These are phyloP conservation scores for Eutrema heterophyllum DNA, from an alignment of 345 rosid genomes.

Conservation along the genomic window DNA sequence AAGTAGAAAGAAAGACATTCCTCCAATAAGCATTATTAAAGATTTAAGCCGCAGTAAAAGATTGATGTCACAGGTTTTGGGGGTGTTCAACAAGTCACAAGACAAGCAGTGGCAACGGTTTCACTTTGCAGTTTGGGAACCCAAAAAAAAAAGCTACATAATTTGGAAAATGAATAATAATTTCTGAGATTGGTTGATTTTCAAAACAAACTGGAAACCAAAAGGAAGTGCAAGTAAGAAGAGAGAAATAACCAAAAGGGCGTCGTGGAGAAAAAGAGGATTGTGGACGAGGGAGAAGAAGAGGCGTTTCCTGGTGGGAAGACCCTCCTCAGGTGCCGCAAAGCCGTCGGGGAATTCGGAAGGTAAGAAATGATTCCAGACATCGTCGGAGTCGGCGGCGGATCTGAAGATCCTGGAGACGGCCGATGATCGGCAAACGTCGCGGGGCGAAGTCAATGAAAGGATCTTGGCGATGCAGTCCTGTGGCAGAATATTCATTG, in stretches of 20 bases:
- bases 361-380: conserved; percentile 64
- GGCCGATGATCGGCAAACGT: conserved; percentile 47
- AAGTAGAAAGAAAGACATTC: too few species aligned
- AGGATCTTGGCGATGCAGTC: conserved; percentile 51
- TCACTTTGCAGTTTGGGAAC: too few species aligned
- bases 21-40: too few species aligned
- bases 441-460: conserved; percentile 52
- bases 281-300: conserved; percentile 46
- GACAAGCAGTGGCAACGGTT: too few species aligned
- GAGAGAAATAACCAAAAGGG: conserved; percentile 30
- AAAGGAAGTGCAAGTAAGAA: not conserved
- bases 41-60: too few species aligned
- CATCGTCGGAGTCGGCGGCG: conserved; percentile 52
- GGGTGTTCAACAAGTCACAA: too few species aligned
- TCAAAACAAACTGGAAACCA: too few species aligned
- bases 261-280: conserved; percentile 35
- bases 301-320: conserved; percentile 44
- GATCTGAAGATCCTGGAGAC: conserved; percentile 52
- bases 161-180: too few species aligned
- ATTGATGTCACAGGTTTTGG: too few species aligned
- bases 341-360: conserved; percentile 36
- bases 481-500: conserved; percentile 43
- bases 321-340: not conserved
- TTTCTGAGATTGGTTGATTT: too few species aligned
- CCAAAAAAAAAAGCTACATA: too few species aligned